Conservation (phyloP, 768 basidiomycete species). For the Leccinum incarnatum region DNA sequence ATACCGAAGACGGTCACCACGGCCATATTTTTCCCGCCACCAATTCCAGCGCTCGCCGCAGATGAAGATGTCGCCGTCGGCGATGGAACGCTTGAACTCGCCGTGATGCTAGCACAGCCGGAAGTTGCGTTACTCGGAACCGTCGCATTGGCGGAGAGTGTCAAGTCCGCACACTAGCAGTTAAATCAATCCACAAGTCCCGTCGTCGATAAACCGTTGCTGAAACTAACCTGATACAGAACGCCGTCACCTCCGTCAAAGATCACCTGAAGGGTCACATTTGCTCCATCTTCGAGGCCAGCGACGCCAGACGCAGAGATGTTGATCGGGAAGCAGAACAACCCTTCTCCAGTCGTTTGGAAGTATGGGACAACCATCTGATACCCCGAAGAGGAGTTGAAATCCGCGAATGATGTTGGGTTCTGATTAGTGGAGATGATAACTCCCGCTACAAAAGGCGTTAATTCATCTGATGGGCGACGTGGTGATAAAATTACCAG, state of each 20-base stretch:
- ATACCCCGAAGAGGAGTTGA: conserved; percentile 42
- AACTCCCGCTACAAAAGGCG: conserved; percentile 42
- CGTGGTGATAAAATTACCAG: conserved; percentile 35
- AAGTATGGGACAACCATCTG: conserved; percentile 47
- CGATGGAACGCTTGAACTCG: conserved; percentile 10
- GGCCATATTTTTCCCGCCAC: conserved; percentile 14
- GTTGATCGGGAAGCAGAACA: conserved; percentile 66
- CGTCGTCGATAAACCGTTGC: neutral
- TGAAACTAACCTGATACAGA: conserved; percentile 58
- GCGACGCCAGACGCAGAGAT: conserved; percentile 47
- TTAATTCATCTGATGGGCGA: neutral
- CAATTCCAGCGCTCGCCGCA: conserved; percentile 5
- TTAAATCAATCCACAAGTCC: neutral
- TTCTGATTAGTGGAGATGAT: conserved; percentile 53
- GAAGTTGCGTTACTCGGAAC: conserved; percentile 42
- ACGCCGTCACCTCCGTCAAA: conserved; percentile 70
- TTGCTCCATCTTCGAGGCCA: conserved; percentile 57
- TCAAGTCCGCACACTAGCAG: conserved; percentile 74
- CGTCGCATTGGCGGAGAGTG: conserved; percentile 52
- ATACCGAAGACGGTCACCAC: conserved; percentile 6
- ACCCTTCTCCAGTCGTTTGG: conserved; percentile 53
- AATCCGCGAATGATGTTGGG: conserved; percentile 63
- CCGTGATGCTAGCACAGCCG: conserved; percentile 34
- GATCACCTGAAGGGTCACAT: conserved; percentile 70
- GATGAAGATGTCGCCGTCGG: conserved; percentile 14